Conservation (phyloP, 495 filamentous ascomycete species). For the Neurospora tetraspora region DNA sequence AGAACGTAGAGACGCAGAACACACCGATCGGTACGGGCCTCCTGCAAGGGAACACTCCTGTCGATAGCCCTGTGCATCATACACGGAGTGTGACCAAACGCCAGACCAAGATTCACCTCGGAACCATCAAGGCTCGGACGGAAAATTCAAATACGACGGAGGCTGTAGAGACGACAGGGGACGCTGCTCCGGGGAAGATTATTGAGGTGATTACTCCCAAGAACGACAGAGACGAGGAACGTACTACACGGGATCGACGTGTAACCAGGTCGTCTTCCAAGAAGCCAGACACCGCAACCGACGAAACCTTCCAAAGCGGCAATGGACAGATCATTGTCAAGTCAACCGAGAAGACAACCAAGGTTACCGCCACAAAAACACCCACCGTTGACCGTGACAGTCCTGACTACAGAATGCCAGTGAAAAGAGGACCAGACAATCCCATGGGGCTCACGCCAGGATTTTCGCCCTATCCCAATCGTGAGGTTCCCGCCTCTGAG, state of each 20-base stretch:
- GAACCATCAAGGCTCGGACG: neutral
- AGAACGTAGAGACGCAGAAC: neutral
- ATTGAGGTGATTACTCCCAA: neutral
- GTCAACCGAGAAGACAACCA: neutral
- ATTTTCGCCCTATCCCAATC: constrained; percentile 58
- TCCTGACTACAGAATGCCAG: constrained; percentile 14
- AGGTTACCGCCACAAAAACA: neutral
- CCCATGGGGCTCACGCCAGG: constrained; percentile 39
- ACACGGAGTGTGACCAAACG: neutral
- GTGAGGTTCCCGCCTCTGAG: constrained; percentile 53
- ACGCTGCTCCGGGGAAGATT: neutral
- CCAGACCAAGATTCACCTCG: neutral
- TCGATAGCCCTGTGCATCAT: neutral
- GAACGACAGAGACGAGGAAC: neutral
- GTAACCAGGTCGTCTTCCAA: neutral
- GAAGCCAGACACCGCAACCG: neutral
- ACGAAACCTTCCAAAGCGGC: neutral
- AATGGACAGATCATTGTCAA: neutral
- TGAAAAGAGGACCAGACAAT: constrained; percentile 29
- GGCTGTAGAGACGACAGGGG: neutral
- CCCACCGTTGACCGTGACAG: neutral
- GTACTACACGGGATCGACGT: neutral
- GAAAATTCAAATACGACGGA: neutral
- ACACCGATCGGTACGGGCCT: neutral
- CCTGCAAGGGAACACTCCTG: neutral